Evolutionary conservation across 2,329 filamentous ascomycete species (phyloP).

Genomic region (Sporothrix brunneoviolacea): DNA sequence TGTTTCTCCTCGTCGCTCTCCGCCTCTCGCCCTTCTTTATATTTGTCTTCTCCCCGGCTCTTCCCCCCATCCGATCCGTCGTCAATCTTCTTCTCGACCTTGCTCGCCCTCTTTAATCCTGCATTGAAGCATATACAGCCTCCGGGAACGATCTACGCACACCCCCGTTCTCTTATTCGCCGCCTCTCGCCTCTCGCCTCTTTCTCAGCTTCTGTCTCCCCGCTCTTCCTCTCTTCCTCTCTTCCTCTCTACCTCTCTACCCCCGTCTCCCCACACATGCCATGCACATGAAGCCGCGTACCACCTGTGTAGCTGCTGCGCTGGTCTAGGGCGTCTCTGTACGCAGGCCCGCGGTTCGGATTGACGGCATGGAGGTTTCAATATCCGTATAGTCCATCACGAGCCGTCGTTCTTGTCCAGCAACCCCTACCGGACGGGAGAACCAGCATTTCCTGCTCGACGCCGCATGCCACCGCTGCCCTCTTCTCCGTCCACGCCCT

Average conservation of each 20-base stretch:
- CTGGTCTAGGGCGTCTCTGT: conserved; percentile 3
- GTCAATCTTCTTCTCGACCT: neutral
- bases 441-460: neutral
- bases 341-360: conserved; percentile 24
- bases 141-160: conserved; percentile 8
- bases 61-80: conserved; percentile 5
- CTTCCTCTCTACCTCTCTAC: conserved; percentile 7
- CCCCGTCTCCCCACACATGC: neutral
- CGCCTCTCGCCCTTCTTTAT: neutral
- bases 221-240: conserved; percentile 9
- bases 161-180: neutral
- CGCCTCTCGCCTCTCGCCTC: neutral
- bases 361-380: conserved; percentile 35
- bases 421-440: neutral
- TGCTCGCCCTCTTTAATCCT: conserved; percentile 1
- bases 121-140: conserved; percentile 13
- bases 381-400: conserved; percentile 31
- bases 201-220: neutral
- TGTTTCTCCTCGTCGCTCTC: neutral
- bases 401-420: conserved; percentile 21
- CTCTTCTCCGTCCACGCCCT: conserved; percentile 1
- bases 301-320: conserved; percentile 16
- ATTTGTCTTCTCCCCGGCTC: neutral
- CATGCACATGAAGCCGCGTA: conserved; percentile 26
- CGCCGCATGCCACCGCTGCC: neutral